Percentiles rank a stretch among this genome's conserved stretches.
phyloP scores from a whole-genome alignment of 75 land plant species.

The Cunninghamia lanceolata region DNA sequence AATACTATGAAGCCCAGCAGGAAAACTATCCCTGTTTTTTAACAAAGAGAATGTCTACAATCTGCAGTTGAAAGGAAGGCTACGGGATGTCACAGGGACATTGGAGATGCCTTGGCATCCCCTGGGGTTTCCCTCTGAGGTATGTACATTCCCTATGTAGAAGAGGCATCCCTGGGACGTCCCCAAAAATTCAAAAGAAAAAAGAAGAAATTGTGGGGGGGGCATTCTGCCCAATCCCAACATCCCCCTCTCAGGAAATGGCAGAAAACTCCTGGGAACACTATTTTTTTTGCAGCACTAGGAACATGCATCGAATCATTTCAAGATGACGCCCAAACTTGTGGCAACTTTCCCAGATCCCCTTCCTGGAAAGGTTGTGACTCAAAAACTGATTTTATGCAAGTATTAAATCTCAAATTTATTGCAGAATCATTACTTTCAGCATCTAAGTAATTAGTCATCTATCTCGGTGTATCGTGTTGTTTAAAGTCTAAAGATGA shows the following conservation, averaged over 20 bases:
- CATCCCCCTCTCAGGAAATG: no score
- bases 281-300: neutral
- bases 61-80: constrained; percentile 46
- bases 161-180: no score
- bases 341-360: neutral
- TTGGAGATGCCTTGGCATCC: no score
- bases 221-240: no score
- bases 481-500: neutral
- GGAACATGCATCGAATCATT: neutral
- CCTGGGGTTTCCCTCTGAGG: no score
- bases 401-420: neutral
- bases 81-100: no score
- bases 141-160: no score
- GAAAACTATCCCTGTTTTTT: constrained; percentile 33
- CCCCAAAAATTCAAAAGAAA: no score
- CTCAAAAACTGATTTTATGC: neutral
- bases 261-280: no score
- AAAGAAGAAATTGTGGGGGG: no score
- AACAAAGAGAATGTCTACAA: constrained; percentile 33
- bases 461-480: neutral
- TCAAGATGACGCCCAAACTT: neutral
- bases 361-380: neutral
- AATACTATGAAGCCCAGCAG: constrained; percentile 37
- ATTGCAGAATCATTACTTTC: neutral
- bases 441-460: neutral